A percentile compares a stretch with the other conserved stretches of the same genome.
phyloP scores from a whole-genome alignment of 306 rosid genomes.

The Alnus glutinosa region DNA sequence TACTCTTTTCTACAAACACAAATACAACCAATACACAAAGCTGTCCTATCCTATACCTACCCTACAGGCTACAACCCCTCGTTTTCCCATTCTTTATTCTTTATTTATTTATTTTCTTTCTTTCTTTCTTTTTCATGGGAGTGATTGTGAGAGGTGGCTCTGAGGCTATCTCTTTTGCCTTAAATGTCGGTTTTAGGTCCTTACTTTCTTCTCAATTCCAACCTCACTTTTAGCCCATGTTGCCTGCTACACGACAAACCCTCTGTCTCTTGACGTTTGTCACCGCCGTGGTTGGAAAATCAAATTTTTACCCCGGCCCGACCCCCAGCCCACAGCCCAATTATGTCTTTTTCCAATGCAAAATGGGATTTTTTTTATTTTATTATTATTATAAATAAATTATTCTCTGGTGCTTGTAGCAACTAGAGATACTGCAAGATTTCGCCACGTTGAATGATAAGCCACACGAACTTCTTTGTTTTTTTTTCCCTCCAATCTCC shows the following conservation, averaged over 20 bases:
- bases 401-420: background rate
- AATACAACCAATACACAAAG: slow-evolving; percentile 23
- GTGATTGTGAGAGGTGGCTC: background rate
- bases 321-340: background rate
- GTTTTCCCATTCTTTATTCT: background rate
- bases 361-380: no score
- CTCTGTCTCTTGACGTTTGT: background rate
- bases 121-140: background rate
- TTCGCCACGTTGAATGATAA: background rate
- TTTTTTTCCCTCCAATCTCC: background rate
- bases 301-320: no score
- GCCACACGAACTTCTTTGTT: background rate
- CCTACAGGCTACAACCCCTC: slow-evolving; percentile 13
- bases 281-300: background rate
- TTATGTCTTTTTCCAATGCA: background rate
- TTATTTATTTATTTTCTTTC: background rate
- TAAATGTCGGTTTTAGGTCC: slow-evolving; percentile 29
- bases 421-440: background rate
- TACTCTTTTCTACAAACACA: background rate
- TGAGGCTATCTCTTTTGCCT: background rate
- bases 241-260: slow-evolving; percentile 24
- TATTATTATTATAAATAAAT: background rate
- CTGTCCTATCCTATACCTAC: slow-evolving; percentile 34
- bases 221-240: background rate
- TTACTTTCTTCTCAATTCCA: background rate